Evolutionary conservation across 371 early-diverging fungal species (phyloP).

Genomic region (Mortierella sp.): DNA sequence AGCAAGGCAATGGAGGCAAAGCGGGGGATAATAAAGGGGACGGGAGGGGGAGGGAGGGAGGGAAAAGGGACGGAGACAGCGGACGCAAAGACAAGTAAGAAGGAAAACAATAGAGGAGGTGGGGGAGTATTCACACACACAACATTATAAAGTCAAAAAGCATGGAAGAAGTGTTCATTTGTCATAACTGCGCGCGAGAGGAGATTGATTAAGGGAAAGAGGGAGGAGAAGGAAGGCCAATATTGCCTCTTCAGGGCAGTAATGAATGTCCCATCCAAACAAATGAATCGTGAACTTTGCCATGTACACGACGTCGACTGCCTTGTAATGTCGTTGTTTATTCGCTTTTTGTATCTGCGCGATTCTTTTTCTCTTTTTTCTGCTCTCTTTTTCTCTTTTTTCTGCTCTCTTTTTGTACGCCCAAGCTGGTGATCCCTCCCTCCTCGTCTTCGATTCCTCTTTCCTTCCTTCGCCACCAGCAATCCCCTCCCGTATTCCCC

Average conservation of each 20-base stretch:
- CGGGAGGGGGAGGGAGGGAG: not conserved
- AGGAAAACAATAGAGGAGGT: too few species aligned
- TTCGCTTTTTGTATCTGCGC: too few species aligned
- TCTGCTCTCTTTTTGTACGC: not conserved
- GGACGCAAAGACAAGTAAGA: too few species aligned
- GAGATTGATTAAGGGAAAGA: not conserved
- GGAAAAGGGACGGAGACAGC: not conserved
- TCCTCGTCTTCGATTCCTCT: not conserved
- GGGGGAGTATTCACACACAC: not conserved
- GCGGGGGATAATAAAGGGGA: constrained; percentile 1
- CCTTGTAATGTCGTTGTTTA: too few species aligned
- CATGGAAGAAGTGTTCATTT: not conserved
- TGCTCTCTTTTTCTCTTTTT: not conserved
- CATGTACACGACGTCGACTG: too few species aligned
- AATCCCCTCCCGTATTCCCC: not conserved
- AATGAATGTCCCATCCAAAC: too few species aligned
- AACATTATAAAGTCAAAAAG: not conserved
- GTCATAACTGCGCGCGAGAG: too few species aligned
- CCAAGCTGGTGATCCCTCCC: not conserved
- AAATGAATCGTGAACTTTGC: too few species aligned
- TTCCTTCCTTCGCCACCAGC: too few species aligned
- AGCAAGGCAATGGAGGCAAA: not conserved
- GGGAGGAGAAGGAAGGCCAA: not conserved
- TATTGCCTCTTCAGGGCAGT: too few species aligned
- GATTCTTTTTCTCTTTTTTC: not conserved